Evolutionary conservation across 148 eudicot species (phyloP), one percentile per base, ranked within the genome.

Genomic region (Hydrangea macrophylla): DNA sequence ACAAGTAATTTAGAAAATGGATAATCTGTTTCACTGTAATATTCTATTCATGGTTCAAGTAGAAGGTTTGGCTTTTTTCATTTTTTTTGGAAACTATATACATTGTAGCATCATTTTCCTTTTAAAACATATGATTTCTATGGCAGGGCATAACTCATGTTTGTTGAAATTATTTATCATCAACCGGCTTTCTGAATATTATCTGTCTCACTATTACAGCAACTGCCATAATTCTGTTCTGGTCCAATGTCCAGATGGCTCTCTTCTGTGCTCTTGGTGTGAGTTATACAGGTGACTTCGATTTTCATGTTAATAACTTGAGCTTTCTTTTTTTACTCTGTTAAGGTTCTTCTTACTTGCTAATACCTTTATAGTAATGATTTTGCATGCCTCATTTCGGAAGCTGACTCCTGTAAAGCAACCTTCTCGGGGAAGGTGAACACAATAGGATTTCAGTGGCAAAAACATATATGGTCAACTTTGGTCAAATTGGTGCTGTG

Each of bases 341-440:
- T 2, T 6, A 24, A 22, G 0, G 20, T 51, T 44, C 37, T 23
- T 55, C 44, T 58, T 0, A 69, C 23, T 51, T 42, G 62, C 59
- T 62, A 39, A 24, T 59, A 23, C 10, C n/a, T 61, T 58, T 62
- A 60, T 82, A 92, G 98, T 74, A 23, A 69, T 90, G 83, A 78
- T 92, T 54, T 68, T 90, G 59, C 98, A 92, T 37, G 93, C 98
- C 2, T 89, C 98, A 45, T 87, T 84, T 40, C 90, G 91, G 74
- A 92, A 87, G 79, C 84, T 92, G 74, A 87, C 91, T 64, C 88
- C 86, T 55, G 81, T 84, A 66, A 87, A 78, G 69, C 90, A 78
- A 66, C 76, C 81, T 54, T 31, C 76, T 67, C 76, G 55, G 31
- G 66, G 71, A 35, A 73, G 80, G 70, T 15, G 42, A 55, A 35